Percentiles rank a stretch among this genome's conserved stretches.
Evolutionary conservation across 805 yeast species (phyloP).

Genomic region (Cyberlindnera saturnus): DNA sequence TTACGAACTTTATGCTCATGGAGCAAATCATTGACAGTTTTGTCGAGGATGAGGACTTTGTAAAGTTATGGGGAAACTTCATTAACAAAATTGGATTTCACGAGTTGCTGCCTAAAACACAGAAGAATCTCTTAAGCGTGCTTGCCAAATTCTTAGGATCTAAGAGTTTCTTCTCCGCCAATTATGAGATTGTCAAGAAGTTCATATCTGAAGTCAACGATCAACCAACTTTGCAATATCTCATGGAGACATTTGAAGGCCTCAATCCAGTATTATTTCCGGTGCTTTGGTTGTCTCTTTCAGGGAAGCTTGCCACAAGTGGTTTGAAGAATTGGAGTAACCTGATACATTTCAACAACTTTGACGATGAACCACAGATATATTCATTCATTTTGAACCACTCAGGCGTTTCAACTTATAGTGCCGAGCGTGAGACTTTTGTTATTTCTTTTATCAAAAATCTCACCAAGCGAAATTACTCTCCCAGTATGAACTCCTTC

Average conservation of each 20-base stretch:
- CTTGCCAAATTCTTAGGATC: conserved; percentile 8
- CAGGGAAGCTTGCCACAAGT: conserved; percentile 10
- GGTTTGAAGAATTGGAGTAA: conserved; percentile 21
- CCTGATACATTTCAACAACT: conserved; percentile 16
- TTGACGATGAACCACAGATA: conserved; percentile 18
- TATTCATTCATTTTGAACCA: conserved; percentile 16
- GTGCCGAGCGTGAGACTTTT: conserved; percentile 14
- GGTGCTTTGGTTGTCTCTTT: conserved; percentile 18
- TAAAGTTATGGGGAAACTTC: conserved; percentile 7
- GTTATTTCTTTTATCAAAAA: conserved; percentile 12
- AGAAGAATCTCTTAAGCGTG: conserved; percentile 5
- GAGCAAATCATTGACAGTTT: conserved; percentile 1
- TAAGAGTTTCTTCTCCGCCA: conserved; percentile 5
- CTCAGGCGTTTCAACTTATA: conserved; percentile 11
- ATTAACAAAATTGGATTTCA: conserved; percentile 1
- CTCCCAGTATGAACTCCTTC: conserved; percentile 13
- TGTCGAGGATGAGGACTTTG: neutral
- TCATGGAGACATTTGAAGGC: conserved; percentile 11
- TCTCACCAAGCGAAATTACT: conserved; percentile 7
- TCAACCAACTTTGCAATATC: conserved; percentile 1
- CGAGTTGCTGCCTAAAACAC: conserved; percentile 4
- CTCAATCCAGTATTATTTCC: conserved; percentile 15
- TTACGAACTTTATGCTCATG: conserved; percentile 4
- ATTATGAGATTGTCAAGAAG: conserved; percentile 2
- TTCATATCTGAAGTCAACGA: conserved; percentile 1